Conservation (phyloP, 2,329 filamentous ascomycete genomes). For the Hypoxylon rubiginosum region DNA sequence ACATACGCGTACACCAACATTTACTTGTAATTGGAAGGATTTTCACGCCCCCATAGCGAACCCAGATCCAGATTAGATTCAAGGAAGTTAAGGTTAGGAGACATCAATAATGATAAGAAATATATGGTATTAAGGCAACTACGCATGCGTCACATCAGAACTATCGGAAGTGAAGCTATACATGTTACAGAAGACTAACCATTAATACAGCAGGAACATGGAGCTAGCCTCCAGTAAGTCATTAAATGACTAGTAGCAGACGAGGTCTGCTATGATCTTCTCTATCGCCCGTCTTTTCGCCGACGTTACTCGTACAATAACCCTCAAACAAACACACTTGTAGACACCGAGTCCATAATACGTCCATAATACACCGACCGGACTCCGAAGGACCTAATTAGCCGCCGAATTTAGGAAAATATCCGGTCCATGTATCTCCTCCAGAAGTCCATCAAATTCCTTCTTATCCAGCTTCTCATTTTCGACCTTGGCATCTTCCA, state of each 20-base stretch:
- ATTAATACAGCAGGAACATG: background rate
- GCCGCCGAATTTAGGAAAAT: constrained; percentile 23
- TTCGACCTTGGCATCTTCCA: constrained; percentile 63
- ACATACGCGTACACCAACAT: no score
- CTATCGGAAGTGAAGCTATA: background rate
- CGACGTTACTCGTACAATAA: constrained; percentile 27
- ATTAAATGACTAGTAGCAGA: constrained; percentile 15
- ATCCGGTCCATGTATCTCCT: constrained; percentile 56
- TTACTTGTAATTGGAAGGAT: no score
- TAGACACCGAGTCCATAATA: background rate
- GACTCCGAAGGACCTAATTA: background rate
- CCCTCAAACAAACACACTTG: background rate
- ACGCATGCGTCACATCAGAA: background rate
- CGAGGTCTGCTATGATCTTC: constrained; percentile 1
- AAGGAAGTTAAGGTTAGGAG: background rate
- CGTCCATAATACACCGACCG: background rate
- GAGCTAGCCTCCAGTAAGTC: background rate
- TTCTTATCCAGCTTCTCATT: constrained; percentile 53
- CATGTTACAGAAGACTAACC: background rate
- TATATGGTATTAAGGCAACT: background rate
- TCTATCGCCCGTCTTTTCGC: constrained; percentile 7
- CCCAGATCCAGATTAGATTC: no score
- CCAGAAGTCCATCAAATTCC: constrained; percentile 56
- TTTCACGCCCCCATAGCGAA: no score
- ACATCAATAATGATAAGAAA: background rate